A percentile compares a stretch with the other conserved stretches of the same genome.
phyloP scores from a whole-genome alignment of 768 basidiomycete genomes.

The Pilatotrama ljubarskyi region DNA sequence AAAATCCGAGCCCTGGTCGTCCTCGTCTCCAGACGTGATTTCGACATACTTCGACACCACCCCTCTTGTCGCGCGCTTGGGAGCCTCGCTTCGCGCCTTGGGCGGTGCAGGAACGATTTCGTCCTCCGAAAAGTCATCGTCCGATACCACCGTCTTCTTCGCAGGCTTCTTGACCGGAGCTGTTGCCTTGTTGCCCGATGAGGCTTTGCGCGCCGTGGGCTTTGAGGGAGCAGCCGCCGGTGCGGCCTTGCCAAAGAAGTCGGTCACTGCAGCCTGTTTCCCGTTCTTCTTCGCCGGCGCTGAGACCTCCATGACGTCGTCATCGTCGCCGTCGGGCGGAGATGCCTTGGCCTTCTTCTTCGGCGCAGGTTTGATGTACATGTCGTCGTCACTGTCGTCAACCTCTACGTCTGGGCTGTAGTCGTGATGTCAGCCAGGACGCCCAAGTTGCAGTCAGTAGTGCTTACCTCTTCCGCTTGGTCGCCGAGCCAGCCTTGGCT shows the following conservation, averaged over 20 bases:
- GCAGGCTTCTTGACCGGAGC: conserved; percentile 50
- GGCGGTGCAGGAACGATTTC: conserved; percentile 45
- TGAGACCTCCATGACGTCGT: conserved; percentile 10
- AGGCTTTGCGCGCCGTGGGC: conserved; percentile 29
- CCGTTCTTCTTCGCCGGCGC: conserved; percentile 18
- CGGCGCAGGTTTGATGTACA: conserved; percentile 42
- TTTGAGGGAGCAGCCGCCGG: conserved; percentile 31
- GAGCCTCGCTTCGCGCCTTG: conserved; percentile 42
- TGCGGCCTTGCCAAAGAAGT: conserved; percentile 58
- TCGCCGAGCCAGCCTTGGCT: conserved; percentile 35
- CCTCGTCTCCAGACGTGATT: conserved; percentile 42
- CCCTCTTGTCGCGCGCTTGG: conserved; percentile 50
- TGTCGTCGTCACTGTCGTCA: conserved; percentile 43
- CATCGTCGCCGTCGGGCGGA: conserved; percentile 21
- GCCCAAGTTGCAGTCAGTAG: neutral
- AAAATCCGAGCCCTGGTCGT: conserved; percentile 31
- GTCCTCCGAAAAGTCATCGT: conserved; percentile 45
- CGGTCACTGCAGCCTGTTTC: conserved; percentile 47
- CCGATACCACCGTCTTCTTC: conserved; percentile 41
- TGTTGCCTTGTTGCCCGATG: conserved; percentile 5
- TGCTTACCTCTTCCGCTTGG: conserved; percentile 71
- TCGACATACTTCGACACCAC: conserved; percentile 47
- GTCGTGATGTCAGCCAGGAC: neutral
- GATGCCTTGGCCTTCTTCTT: conserved; percentile 47
- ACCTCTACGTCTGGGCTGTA: conserved; percentile 38